Evolutionary conservation across 805 yeast genomes (phyloP).

Genomic region (Metschnikowia continentalis): DNA sequence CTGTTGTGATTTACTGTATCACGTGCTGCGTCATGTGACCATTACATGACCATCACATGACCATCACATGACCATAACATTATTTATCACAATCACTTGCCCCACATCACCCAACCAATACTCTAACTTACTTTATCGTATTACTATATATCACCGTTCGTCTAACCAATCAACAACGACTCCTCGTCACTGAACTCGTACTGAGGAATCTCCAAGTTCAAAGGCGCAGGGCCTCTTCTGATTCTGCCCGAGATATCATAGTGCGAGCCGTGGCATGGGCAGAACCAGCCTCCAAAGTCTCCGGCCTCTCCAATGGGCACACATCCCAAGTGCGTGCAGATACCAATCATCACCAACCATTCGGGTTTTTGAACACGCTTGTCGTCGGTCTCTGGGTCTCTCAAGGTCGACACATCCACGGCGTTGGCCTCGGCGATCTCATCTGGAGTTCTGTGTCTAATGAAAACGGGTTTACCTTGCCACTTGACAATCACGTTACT

Average conservation of each 20-base stretch:
- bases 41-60: neutral
- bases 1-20: too few species aligned
- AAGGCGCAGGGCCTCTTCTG: slow-evolving; percentile 99
- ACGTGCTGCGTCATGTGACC: too few species aligned
- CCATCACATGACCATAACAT: neutral
- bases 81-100: too few species aligned
- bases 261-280: slow-evolving; percentile 99
- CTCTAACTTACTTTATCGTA: neutral
- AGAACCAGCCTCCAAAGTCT: slow-evolving; percentile 99
- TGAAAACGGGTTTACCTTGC: slow-evolving; percentile 99
- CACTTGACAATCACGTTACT: slow-evolving; percentile 97
- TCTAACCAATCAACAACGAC: slow-evolving; percentile 83
- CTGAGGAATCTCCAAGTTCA: slow-evolving; percentile 93
- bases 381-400: slow-evolving; percentile 92
- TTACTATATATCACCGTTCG: neutral
- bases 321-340: slow-evolving; percentile 99
- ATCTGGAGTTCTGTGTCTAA: slow-evolving; percentile 93
- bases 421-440: slow-evolving; percentile 94
- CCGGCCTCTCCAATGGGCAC: slow-evolving; percentile 99
- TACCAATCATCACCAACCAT: slow-evolving; percentile 99
- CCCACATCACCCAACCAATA: too few species aligned
- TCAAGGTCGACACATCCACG: slow-evolving; percentile 69
- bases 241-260: slow-evolving; percentile 99
- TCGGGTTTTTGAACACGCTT: slow-evolving; percentile 96
- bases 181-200: slow-evolving; percentile 77